These are phyloP conservation scores for Penicillium roqueforti DNA, from an alignment of 495 filamentous ascomycete species.

Conservation along the genomic window DNA sequence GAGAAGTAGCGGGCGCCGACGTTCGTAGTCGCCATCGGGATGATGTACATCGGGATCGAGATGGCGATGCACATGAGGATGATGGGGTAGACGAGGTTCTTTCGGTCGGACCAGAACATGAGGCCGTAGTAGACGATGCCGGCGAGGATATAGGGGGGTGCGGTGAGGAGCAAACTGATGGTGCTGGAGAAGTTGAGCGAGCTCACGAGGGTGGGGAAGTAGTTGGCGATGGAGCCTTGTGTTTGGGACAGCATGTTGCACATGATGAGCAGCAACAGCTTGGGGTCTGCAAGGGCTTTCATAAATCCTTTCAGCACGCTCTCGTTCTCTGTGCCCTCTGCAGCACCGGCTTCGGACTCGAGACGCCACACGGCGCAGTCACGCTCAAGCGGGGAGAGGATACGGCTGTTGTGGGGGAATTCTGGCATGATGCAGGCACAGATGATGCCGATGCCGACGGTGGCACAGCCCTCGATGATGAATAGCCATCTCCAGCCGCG, in stretches of 20 bases:
- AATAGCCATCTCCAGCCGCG: slow-evolving; percentile 53
- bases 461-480: slow-evolving; percentile 43
- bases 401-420: slow-evolving; percentile 29
- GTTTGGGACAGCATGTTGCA: slow-evolving; percentile 30
- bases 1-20: slow-evolving; percentile 28
- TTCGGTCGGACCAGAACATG: slow-evolving; percentile 28
- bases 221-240: slow-evolving; percentile 48
- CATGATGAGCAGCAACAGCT: slow-evolving; percentile 24
- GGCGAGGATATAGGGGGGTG: slow-evolving; percentile 25
- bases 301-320: slow-evolving; percentile 17
- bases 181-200: slow-evolving; percentile 62
- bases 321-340: slow-evolving; percentile 23
- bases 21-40: slow-evolving; percentile 21
- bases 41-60: slow-evolving; percentile 26
- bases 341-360: slow-evolving; percentile 28
- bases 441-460: slow-evolving; percentile 37
- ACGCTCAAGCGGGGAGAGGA: slow-evolving; percentile 21
- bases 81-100: slow-evolving; percentile 22
- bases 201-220: slow-evolving; percentile 74
- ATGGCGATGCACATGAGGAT: slow-evolving; percentile 23
- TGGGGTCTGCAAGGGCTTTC: slow-evolving; percentile 23
- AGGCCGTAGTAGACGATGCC: slow-evolving; percentile 22
- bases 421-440: slow-evolving; percentile 41
- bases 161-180: slow-evolving; percentile 38
- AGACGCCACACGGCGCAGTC: slow-evolving; percentile 30